phyloP scores from a whole-genome alignment of 441 rosid species.

The Erodium moschatum region DNA sequence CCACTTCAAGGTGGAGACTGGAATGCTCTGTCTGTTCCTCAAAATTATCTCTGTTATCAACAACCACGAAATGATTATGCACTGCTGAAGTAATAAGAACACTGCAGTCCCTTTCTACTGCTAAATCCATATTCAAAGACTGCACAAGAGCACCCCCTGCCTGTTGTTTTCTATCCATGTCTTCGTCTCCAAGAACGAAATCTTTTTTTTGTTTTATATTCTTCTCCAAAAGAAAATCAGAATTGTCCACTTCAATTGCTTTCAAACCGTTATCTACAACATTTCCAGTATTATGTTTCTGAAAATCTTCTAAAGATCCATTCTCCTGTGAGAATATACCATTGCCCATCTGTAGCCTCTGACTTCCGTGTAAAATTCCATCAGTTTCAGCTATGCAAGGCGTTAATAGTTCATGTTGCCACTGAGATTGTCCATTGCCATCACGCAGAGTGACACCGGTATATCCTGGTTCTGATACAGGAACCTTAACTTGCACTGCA shows the following conservation, averaged over 20 bases:
- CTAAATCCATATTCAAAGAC: not conserved
- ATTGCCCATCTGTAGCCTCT: slow-evolving; percentile 1
- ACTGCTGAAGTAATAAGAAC: not conserved
- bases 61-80: slow-evolving; percentile 1
- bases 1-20: not conserved
- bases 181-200: not conserved
- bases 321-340: not conserved
- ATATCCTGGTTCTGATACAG: not conserved
- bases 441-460: not conserved
- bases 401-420: not conserved
- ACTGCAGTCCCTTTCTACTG: slow-evolving; percentile 5
- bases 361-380: slow-evolving; percentile 2
- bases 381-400: slow-evolving; percentile 6
- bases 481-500: slow-evolving; percentile 9
- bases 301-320: not conserved
- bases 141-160: not conserved
- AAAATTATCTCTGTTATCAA: not conserved
- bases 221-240: not conserved
- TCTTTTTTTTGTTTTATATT: slow-evolving; percentile 3
- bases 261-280: not conserved
- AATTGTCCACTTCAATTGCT: slow-evolving; percentile 4
- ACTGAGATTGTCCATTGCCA: not conserved
- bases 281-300: not conserved
- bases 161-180: not conserved
- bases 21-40: slow-evolving; percentile 4